Evolutionary conservation across 345 rosid genomes (phyloP).

Genomic region (Kernera saxatilis): DNA sequence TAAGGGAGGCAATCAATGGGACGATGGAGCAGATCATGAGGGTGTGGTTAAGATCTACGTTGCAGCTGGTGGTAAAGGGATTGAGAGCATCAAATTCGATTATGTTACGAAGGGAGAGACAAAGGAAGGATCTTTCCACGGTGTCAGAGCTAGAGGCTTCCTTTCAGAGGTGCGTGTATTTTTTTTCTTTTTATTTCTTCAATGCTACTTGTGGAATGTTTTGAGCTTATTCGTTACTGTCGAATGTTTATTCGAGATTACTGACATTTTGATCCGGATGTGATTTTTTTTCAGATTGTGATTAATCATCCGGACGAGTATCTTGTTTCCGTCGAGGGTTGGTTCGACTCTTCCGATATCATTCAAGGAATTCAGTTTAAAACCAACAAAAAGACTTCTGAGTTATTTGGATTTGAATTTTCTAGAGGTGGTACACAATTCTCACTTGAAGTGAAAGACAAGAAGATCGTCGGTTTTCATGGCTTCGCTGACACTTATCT

Average conservation of each 20-base stretch:
- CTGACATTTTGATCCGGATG: neutral
- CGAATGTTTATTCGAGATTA: neutral
- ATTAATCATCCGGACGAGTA: slow-evolving; percentile 5
- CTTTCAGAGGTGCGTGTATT: neutral
- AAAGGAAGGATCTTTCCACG: neutral
- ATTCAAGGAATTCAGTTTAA: slow-evolving; percentile 15
- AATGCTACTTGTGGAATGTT: no score
- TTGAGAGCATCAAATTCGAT: slow-evolving; percentile 1
- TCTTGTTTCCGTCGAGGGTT: slow-evolving; percentile 6
- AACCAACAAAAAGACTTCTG: slow-evolving; percentile 13
- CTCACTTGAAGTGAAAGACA: slow-evolving; percentile 14
- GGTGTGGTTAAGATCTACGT: neutral
- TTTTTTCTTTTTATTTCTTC: neutral
- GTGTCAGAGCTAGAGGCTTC: neutral
- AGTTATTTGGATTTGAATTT: neutral
- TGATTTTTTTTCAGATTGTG: slow-evolving; percentile 1
- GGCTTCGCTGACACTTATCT: slow-evolving; percentile 3
- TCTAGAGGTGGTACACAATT: slow-evolving; percentile 10
- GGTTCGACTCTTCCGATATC: neutral
- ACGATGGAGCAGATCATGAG: neutral
- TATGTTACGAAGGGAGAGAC: neutral
- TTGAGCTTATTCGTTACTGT: no score
- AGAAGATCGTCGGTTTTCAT: slow-evolving; percentile 28
- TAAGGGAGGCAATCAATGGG: neutral
- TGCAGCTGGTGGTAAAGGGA: neutral